Evolutionary conservation across 2,329 filamentous ascomycete species (phyloP), one percentile per base, ranked within the genome.

Genomic region (Parascedosporium putredinis): DNA sequence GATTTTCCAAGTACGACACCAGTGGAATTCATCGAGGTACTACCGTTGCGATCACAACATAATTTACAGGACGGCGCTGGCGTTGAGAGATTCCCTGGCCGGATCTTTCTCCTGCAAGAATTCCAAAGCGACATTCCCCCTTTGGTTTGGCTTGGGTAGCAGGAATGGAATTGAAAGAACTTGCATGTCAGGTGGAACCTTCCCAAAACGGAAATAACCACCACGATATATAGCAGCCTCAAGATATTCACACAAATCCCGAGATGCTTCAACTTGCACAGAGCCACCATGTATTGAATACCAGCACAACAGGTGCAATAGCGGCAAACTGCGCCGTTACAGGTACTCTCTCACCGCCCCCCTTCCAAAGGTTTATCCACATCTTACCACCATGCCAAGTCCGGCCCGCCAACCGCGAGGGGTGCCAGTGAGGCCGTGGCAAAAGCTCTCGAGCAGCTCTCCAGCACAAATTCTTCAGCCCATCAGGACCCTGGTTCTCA

Each of bases 401-500:
- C 46, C 46, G 46, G 46, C 33, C 46, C 46, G 46, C 34, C 46
- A 20, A 40, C 46, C 46, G 12, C 33, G 46, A 25, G 31, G 42
- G 42, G 10, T 25, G 12, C 20, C n/a, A 16, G 25, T 14, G 23
- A 40, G 46, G 31, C 29, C 42, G 42, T 45, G 42, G 42, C 42
- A 27, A 45, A 45, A 45, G 42, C 42, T 27, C 42, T 12, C 18
- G 12, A 24, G 22, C 42, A 24, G 20, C 22, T 45, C 42, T 23
- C 14, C 9, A 20, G 22, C 18, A 10, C 22, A 16, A 22, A 22
- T 22, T 42, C 34, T 48, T 48, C 46, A 48, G 46, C 46, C 46
- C 34, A 40, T 48, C 46, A 42, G 23, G 22, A 27, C 46, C 46
- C 46, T 34, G 29, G 46, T 40, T 48, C 33, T 48, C 46, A 48